Base-by-base conservation (phyloP, 495 filamentous ascomycete species). In the Talaromyces liani region DNA sequence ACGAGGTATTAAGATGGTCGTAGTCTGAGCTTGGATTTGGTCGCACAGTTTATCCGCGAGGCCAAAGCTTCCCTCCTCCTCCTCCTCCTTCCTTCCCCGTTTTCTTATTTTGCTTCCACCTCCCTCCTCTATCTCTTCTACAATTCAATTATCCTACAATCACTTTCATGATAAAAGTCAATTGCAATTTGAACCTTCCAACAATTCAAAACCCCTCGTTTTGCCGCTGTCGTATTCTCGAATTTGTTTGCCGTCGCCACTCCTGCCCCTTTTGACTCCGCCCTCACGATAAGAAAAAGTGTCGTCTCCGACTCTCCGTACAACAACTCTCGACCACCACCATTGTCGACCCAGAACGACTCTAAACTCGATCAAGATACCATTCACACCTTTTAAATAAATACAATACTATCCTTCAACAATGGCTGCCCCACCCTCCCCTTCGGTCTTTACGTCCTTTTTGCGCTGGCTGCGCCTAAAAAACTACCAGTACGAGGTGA, bases 401-500 rank as follows among this genome's bases (percentile, higher is more conserved):
- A 24, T 27, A 12, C 3, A 27, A 14, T 6, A 49, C 14, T 18
- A 24, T 58, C 31, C 58, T 12, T 20, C 62, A 67, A 63, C 63
- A 36, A 77, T 77, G 71, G 61, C 68, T 4, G 45, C 62, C 16
- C n/a, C 62, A 6, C 54, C 62, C 22, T 59, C 75, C 4, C 70
- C 74, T 65, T 79, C 77, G 66, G 71, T 81, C 65, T 63, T 80
- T 2, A 69, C 77, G 33, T 70, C 70, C 49, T 68, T 88, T 14
- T 69, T 87, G 45, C 81, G 83, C 62, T 88, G 87, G 83, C 77
- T 92, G 61, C 87, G 87, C 70, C 80, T 89, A 63, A 93, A 93
- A 77, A 83, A 86, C 63, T 93, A 93, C 73, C 90, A 93, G 73
- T 92, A 92, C 73, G 90, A 92, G 72, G 90, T 92, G 67, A 92